A percentile compares a stretch with the other conserved stretches of the same genome.
phyloP scores from a whole-genome alignment of 225 moss, liverwort and hornwort species.

The Bryum argenteum region DNA sequence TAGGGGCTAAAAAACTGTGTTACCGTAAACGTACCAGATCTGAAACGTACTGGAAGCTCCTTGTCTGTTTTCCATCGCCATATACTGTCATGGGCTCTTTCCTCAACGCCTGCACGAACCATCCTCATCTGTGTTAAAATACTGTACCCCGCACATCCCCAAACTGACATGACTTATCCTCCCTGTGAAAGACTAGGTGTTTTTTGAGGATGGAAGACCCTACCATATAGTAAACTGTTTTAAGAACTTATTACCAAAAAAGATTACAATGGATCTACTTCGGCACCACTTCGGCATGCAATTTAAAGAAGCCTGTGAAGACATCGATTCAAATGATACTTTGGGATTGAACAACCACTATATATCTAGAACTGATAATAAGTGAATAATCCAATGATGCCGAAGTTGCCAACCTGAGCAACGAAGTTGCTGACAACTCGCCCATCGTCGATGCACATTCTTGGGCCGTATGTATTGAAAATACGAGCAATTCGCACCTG shows the following conservation, averaged over 20 bases:
- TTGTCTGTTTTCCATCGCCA: slow-evolving; percentile 56
- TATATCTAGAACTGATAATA: background rate
- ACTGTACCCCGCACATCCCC: no score
- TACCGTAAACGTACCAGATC: slow-evolving; percentile 40
- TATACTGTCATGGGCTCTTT: slow-evolving; percentile 60
- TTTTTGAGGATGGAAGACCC: no score
- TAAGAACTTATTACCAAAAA: no score
- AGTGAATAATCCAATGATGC: background rate
- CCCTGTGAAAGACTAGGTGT: no score
- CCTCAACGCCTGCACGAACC: slow-evolving; percentile 34
- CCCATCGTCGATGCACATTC: slow-evolving; percentile 68
- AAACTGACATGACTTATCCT: no score
- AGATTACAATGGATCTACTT: no score
- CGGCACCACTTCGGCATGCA: no score
- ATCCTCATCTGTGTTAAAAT: background rate
- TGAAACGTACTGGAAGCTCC: slow-evolving; percentile 57
- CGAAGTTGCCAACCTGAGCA: slow-evolving; percentile 40
- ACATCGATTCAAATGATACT: no score
- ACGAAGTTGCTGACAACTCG: slow-evolving; percentile 63
- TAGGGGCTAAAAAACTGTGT: slow-evolving; percentile 4
- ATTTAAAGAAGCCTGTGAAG: no score
- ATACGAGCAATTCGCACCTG: slow-evolving; percentile 61
- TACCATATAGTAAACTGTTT: no score
- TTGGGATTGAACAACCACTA: background rate
- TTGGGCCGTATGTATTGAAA: slow-evolving; percentile 61